Percentiles rank a stretch among this genome's conserved stretches.
Evolutionary conservation across 441 rosid species (phyloP).

Genomic region (Brassica balearica): DNA sequence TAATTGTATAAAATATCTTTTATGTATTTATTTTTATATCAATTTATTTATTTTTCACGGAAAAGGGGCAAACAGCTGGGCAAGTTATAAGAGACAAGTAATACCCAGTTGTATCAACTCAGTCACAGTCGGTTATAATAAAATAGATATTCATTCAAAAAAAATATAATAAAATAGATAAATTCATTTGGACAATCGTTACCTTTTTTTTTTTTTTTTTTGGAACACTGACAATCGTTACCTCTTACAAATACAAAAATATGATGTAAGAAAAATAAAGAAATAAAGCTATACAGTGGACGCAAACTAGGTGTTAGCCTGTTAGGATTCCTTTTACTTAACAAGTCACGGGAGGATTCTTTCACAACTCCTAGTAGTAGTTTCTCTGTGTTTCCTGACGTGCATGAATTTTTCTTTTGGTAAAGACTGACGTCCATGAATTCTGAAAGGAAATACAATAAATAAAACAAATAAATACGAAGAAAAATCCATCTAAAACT

Average conservation of each 20-base stretch:
- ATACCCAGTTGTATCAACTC: slow-evolving; percentile 42
- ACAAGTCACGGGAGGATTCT: slow-evolving; percentile 34
- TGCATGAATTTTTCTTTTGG: too few relatives aligned
- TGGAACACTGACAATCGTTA: slow-evolving; percentile 8
- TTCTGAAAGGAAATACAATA: background rate
- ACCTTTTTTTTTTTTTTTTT: background rate
- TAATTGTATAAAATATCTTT: background rate
- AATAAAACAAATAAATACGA: background rate
- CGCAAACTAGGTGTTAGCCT: slow-evolving; percentile 14
- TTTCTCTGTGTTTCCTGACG: slow-evolving; percentile 29
- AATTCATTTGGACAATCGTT: slow-evolving; percentile 3
- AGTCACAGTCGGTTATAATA: slow-evolving; percentile 32
- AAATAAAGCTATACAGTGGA: slow-evolving; percentile 2
- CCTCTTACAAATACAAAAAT: background rate
- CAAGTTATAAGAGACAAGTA: slow-evolving; percentile 40
- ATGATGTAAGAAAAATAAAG: slow-evolving; percentile 7
- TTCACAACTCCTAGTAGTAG: slow-evolving; percentile 14
- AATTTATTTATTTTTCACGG: slow-evolving; percentile 1
- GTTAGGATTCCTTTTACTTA: slow-evolving; percentile 13
- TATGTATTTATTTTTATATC: background rate
- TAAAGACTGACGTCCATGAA: slow-evolving; percentile 11
- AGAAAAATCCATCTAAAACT: background rate
- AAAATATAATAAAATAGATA: background rate
- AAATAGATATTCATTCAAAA: background rate
- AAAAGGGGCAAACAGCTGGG: slow-evolving; percentile 28